Evolutionary conservation across 2,329 filamentous ascomycete species (phyloP).

Genomic region (Trichoderma polysporum): DNA sequence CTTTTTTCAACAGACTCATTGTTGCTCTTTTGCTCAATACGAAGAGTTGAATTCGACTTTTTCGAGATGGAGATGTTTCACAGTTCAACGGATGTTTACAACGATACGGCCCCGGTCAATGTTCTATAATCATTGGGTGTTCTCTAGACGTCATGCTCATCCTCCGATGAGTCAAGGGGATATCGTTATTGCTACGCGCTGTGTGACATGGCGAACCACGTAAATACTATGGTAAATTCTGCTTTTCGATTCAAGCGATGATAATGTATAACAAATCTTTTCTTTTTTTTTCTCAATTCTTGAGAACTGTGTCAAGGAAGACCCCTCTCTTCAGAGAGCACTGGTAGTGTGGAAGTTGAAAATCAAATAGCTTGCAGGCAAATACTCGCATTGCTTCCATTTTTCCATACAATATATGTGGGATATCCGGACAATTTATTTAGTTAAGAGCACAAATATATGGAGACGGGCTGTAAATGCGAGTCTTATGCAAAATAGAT

Average conservation of each 20-base stretch:
- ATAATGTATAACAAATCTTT: background rate
- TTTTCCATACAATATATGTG: background rate
- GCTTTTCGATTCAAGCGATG: background rate
- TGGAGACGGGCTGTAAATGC: background rate
- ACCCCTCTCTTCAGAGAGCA: background rate
- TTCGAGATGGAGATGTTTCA: background rate
- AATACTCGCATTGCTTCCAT: background rate
- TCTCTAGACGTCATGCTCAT: slow-evolving; percentile 31
- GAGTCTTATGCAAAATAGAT: background rate
- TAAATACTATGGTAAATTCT: background rate
- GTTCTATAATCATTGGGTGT: background rate
- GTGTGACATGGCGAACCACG: background rate
- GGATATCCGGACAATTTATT: background rate
- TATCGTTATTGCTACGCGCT: slow-evolving; percentile 33
- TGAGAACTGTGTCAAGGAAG: background rate
- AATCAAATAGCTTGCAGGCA: background rate
- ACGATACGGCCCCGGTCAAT: background rate
- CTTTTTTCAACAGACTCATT: slow-evolving; percentile 63
- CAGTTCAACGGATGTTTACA: slow-evolving; percentile 5
- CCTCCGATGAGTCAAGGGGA: slow-evolving; percentile 41
- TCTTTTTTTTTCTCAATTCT: background rate
- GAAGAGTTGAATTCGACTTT: slow-evolving; percentile 62
- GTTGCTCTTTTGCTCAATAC: slow-evolving; percentile 93
- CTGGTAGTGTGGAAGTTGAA: background rate
- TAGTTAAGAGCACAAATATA: background rate